These are phyloP conservation scores for Alternaria infectoria DNA, from an alignment of 2,329 filamentous ascomycete genomes.

Conservation along the genomic window DNA sequence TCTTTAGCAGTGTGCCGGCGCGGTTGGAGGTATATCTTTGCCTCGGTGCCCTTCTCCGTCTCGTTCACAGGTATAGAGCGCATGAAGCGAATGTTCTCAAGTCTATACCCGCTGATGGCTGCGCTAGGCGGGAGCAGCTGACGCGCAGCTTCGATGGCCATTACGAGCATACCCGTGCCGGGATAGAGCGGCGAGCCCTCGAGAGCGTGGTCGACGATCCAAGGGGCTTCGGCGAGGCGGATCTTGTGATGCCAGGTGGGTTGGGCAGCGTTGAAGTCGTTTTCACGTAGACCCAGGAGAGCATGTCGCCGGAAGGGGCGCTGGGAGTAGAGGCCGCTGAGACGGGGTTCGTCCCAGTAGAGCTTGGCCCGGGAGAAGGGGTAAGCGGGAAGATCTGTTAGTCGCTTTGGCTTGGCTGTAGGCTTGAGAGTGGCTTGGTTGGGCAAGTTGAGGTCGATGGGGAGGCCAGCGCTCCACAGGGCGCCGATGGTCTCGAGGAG, in stretches of 20 bases:
- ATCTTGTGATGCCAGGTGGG: constrained; percentile 56
- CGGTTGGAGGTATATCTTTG: constrained; percentile 8
- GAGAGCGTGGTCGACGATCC: constrained; percentile 57
- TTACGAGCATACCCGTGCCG: constrained; percentile 41
- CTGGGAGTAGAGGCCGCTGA: constrained; percentile 3
- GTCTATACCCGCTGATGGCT: constrained; percentile 10
- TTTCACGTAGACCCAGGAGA: constrained; percentile 15
- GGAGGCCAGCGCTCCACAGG: constrained; percentile 5
- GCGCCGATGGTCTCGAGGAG: constrained; percentile 4
- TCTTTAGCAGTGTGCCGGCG: constrained; percentile 12
- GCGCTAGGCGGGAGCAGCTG: constrained; percentile 13
- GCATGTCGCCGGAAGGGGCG: constrained; percentile 31
- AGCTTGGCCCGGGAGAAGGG: constrained; percentile 35
- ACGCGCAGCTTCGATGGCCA: constrained; percentile 41
- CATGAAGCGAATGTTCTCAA: constrained; percentile 12
- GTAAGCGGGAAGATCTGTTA: constrained; percentile 21
- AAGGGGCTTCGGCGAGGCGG: constrained; percentile 50
- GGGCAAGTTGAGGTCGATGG: constrained; percentile 5
- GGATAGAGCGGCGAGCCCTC: constrained; percentile 35
- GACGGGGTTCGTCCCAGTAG: constrained; percentile 26
- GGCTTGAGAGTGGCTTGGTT: constrained; percentile 10
- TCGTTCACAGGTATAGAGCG: constrained; percentile 13
- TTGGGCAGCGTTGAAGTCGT: constrained; percentile 22
- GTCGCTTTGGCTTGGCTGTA: not conserved
- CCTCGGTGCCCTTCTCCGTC: constrained; percentile 9